A percentile compares a stretch with the other conserved stretches of the same genome.
phyloP scores from a whole-genome alignment of 169 alveolate genomes.

The Eimeria maxima region DNA sequence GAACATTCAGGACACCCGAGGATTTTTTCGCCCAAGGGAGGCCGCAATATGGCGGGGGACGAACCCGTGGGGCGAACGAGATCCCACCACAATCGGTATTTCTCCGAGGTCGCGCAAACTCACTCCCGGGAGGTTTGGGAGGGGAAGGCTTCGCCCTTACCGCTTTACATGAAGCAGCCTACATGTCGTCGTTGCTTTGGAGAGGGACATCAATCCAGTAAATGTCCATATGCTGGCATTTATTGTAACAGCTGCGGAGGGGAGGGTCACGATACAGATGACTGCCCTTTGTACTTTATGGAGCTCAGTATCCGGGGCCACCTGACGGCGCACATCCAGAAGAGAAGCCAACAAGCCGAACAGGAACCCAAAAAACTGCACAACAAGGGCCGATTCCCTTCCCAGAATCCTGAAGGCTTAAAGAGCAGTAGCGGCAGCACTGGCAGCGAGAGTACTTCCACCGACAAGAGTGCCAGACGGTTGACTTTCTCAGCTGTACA shows the following conservation, averaged over 20 bases:
- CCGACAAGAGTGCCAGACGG: background rate
- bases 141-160: background rate
- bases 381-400: conserved; percentile 57
- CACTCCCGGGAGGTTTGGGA: background rate
- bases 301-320: conserved; percentile 53
- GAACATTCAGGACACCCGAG: no score
- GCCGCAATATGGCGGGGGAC: conserved; percentile 6
- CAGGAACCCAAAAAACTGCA: no score
- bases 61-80: background rate
- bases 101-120: background rate
- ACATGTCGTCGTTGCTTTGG: conserved; percentile 15
- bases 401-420: background rate
- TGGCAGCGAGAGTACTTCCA: background rate
- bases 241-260: conserved; percentile 42
- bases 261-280: conserved; percentile 42
- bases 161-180: background rate
- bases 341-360: conserved; percentile 5
- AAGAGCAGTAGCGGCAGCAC: background rate
- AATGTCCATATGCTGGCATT: background rate
- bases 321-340: conserved; percentile 26
- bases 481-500: background rate
- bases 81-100: conserved; percentile 25
- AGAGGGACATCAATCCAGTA: conserved; percentile 34
- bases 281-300: conserved; percentile 40
- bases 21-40: background rate